These are phyloP conservation scores for Kluyveromyces sp. DNA, from an alignment of 1,139 yeast species.

Conservation along the genomic window DNA sequence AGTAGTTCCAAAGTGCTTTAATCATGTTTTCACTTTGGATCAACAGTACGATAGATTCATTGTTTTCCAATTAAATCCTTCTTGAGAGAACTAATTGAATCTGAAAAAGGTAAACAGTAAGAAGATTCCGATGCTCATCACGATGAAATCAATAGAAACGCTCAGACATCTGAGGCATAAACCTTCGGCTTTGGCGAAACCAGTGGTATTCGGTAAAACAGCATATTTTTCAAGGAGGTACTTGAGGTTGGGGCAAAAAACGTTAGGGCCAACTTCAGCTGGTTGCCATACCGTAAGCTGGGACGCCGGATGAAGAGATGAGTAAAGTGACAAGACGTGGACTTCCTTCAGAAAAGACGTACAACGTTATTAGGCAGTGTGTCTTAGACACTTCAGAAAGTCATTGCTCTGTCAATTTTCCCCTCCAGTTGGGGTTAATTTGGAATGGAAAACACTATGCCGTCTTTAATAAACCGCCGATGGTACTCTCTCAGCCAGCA, in stretches of 20 bases:
- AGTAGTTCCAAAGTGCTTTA: no score
- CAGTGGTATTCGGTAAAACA: no score
- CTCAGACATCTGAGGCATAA: no score
- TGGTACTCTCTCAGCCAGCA: conserved; percentile 24
- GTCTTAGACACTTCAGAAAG: conserved; percentile 12
- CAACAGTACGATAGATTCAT: no score
- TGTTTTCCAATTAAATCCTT: neutral
- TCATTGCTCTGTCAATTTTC: conserved; percentile 14
- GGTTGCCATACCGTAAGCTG: no score
- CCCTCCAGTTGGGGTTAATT: conserved; percentile 11
- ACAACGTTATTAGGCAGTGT: neutral
- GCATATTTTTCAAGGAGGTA: no score
- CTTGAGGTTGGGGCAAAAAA: no score
- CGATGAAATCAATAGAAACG: no score
- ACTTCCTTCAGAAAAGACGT: neutral
- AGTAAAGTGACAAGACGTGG: neutral
- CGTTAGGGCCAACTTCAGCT: no score
- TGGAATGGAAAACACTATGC: conserved; percentile 20
- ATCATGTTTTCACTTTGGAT: no score
- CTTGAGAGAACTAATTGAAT: neutral
- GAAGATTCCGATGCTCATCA: no score
- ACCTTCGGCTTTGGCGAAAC: no score
- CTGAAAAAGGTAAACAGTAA: neutral
- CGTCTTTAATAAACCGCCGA: conserved; percentile 25
- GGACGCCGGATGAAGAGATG: neutral